phyloP scores from a whole-genome alignment of 768 basidiomycete genomes.

The Sistotremastrum suecicum region DNA sequence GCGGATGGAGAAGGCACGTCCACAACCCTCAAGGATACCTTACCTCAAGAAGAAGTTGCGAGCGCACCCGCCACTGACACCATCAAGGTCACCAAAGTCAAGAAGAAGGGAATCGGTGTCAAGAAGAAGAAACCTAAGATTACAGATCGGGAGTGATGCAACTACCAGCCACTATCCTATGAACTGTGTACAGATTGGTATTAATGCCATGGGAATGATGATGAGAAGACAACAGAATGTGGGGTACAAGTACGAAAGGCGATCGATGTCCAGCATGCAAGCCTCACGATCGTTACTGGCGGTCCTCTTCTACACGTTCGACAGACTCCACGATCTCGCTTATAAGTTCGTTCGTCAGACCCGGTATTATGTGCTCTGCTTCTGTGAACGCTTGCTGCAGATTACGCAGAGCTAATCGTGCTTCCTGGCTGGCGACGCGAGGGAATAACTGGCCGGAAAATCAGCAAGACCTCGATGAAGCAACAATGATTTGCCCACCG shows the following conservation, averaged over 20 bases:
- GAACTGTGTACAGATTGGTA: neutral
- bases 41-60: slow-evolving; percentile 31
- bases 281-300: slow-evolving; percentile 3
- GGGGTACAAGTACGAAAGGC: too few relatives aligned
- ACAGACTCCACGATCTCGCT: slow-evolving; percentile 91
- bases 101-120: slow-evolving; percentile 39
- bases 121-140: slow-evolving; percentile 56
- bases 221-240: neutral
- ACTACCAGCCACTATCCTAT: neutral
- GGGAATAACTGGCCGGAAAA: slow-evolving; percentile 57
- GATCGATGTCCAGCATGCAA: too few relatives aligned
- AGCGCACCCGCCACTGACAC: slow-evolving; percentile 49
- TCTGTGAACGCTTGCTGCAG: slow-evolving; percentile 89
- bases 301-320: slow-evolving; percentile 74
- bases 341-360: slow-evolving; percentile 83
- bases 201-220: neutral
- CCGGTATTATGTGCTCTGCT: slow-evolving; percentile 90
- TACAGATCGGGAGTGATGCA: neutral
- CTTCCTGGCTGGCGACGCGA: slow-evolving; percentile 86
- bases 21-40: neutral
- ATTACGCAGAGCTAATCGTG: slow-evolving; percentile 69
- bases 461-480: neutral
- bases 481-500: slow-evolving; percentile 38
- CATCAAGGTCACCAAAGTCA: slow-evolving; percentile 61
- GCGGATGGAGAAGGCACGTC: too few relatives aligned